Evolutionary conservation across 768 basidiomycete genomes (phyloP).

Genomic region (Russula sp.): DNA sequence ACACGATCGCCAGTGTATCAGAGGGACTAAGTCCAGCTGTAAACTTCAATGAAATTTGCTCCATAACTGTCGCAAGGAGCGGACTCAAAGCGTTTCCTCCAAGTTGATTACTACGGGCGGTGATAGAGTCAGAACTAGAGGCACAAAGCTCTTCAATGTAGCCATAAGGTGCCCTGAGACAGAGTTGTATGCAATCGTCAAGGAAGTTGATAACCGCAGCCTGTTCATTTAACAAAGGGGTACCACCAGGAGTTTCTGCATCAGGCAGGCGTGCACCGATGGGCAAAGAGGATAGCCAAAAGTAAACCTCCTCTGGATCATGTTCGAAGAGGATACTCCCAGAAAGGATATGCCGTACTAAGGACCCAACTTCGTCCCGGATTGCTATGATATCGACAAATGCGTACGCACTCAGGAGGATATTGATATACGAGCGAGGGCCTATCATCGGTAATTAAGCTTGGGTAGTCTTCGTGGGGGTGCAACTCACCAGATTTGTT

Average conservation of each 20-base stretch:
- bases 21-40: slow-evolving; percentile 45
- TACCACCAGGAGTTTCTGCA: slow-evolving; percentile 44
- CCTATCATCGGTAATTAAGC: not conserved
- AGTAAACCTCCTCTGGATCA: slow-evolving; percentile 55
- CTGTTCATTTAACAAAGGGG: slow-evolving; percentile 47
- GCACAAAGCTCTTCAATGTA: slow-evolving; percentile 68
- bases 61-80: slow-evolving; percentile 69
- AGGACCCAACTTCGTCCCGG: slow-evolving; percentile 40
- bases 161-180: slow-evolving; percentile 73
- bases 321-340: slow-evolving; percentile 77
- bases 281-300: slow-evolving; percentile 71
- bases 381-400: slow-evolving; percentile 44
- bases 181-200: slow-evolving; percentile 81
- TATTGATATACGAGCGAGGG: slow-evolving; percentile 56
- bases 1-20: slow-evolving; percentile 53
- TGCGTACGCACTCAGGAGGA: slow-evolving; percentile 61
- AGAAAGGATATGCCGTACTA: slow-evolving; percentile 60
- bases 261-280: slow-evolving; percentile 30
- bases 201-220: slow-evolving; percentile 57
- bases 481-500: slow-evolving; percentile 40
- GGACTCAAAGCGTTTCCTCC: slow-evolving; percentile 52
- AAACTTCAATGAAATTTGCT: slow-evolving; percentile 69
- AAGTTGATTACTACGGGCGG: slow-evolving; percentile 10
- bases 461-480: not conserved
- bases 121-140: slow-evolving; percentile 24